Percentiles rank a stretch among this genome's conserved stretches.
phyloP scores from a whole-genome alignment of 202 grass and related monocot genomes.

The Panicum hallii region DNA sequence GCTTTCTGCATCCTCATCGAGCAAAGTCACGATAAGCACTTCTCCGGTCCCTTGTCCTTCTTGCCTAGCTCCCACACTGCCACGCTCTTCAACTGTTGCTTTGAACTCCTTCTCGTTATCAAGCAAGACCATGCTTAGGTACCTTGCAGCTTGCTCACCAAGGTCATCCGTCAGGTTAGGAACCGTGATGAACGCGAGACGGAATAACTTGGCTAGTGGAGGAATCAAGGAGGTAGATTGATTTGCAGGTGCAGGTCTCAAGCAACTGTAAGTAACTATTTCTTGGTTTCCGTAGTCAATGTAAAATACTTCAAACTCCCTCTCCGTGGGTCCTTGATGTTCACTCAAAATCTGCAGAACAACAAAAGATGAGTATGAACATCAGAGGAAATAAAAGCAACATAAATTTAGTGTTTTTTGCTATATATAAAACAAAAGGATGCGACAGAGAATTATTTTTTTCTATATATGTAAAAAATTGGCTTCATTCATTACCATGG shows the following conservation, averaged over 20 bases:
- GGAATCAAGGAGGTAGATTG: slow-evolving; percentile 43
- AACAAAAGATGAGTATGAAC: not conserved
- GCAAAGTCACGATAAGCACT: slow-evolving; percentile 54
- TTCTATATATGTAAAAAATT: not conserved
- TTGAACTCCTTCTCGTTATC: slow-evolving; percentile 51
- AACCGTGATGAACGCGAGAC: slow-evolving; percentile 66
- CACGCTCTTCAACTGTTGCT: slow-evolving; percentile 64
- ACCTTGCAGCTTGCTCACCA: slow-evolving; percentile 62
- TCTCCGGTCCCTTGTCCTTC: slow-evolving; percentile 67
- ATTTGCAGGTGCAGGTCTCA: slow-evolving; percentile 40
- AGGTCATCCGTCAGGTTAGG: slow-evolving; percentile 59
- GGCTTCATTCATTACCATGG: slow-evolving; percentile 60
- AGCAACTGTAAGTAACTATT: slow-evolving; percentile 55
- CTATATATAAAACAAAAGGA: not conserved
- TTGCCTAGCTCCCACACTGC: slow-evolving; percentile 51
- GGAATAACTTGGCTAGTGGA: slow-evolving; percentile 57
- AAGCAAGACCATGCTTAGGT: slow-evolving; percentile 54
- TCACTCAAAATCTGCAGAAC: slow-evolving; percentile 58
- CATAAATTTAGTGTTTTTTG: not conserved
- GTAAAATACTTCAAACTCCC: slow-evolving; percentile 70
- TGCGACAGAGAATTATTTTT: not conserved
- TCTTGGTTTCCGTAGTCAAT: slow-evolving; percentile 87
- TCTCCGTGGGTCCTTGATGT: slow-evolving; percentile 48
- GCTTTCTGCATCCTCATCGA: slow-evolving; percentile 59
- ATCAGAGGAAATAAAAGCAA: not conserved